Conservation (phyloP, 2,329 filamentous ascomycete species). For the Aspergillus viridinutans region DNA sequence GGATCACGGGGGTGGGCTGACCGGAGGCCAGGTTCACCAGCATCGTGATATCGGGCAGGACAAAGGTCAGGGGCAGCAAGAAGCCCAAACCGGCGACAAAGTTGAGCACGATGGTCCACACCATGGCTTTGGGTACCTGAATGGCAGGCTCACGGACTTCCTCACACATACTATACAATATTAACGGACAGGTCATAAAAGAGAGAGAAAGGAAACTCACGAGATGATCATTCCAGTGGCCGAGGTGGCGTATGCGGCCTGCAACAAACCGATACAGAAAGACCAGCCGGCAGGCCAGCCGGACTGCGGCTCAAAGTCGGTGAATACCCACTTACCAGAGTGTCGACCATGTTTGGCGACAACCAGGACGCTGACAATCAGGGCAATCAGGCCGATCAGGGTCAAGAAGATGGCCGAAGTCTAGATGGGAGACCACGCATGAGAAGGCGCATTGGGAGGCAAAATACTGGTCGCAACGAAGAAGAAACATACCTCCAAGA, state of each 20-base stretch:
- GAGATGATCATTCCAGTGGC: conserved; percentile 73
- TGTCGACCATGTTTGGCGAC: conserved; percentile 66
- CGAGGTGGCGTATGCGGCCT: conserved; percentile 64
- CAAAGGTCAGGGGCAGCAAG: conserved; percentile 68
- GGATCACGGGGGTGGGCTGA: conserved; percentile 69
- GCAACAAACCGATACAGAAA: conserved; percentile 65
- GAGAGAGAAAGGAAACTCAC: conserved; percentile 43
- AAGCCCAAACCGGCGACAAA: conserved; percentile 62
- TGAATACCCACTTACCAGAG: conserved; percentile 54
- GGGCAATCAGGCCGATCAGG: conserved; percentile 55
- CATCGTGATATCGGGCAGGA: conserved; percentile 61
- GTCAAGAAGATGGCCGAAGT: conserved; percentile 74
- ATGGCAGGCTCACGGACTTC: conserved; percentile 61
- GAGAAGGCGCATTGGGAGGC: conserved; percentile 5
- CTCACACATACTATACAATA: conserved; percentile 55
- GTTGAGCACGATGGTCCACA: conserved; percentile 61
- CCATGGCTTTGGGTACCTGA: conserved; percentile 66
- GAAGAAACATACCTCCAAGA: conserved; percentile 59
- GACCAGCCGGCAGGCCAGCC: conserved; percentile 68
- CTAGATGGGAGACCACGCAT: conserved; percentile 50
- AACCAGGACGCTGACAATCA: conserved; percentile 64
- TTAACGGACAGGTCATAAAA: not conserved
- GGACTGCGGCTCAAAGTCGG: conserved; percentile 56
- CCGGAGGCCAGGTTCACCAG: conserved; percentile 63
- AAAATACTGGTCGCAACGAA: not conserved